phyloP scores from a whole-genome alignment of 192 early-diverging fungal species.

The Coemansia sp. region DNA sequence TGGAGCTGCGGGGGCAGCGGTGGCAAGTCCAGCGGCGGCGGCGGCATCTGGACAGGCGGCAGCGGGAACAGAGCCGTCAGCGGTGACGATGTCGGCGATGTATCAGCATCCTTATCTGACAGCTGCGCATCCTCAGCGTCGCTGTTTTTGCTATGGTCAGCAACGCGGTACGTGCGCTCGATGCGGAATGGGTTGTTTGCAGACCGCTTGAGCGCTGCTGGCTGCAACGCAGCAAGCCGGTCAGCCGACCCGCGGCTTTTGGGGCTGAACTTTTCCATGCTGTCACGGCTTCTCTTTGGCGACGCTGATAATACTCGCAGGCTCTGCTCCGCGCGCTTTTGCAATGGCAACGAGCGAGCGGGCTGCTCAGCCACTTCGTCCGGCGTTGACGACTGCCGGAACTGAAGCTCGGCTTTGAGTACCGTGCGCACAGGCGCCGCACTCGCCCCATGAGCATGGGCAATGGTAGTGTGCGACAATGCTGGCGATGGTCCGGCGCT shows the following conservation, averaged over 20 bases:
- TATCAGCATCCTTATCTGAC: slow-evolving; percentile 18
- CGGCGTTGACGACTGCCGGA: slow-evolving; percentile 22
- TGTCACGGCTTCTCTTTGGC: slow-evolving; percentile 34
- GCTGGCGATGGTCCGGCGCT: slow-evolving; percentile 9
- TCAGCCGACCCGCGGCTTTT: slow-evolving; percentile 38
- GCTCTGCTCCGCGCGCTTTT: slow-evolving; percentile 38
- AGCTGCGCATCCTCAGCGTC: slow-evolving; percentile 16
- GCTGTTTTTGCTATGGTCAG: slow-evolving; percentile 35
- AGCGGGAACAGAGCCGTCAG: slow-evolving; percentile 27
- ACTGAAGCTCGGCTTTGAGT: slow-evolving; percentile 50
- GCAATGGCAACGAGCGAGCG: slow-evolving; percentile 34
- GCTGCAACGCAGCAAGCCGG: slow-evolving; percentile 25
- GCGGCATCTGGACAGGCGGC: slow-evolving; percentile 43
- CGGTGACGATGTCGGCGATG: slow-evolving; percentile 40
- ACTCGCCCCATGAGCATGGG: neutral
- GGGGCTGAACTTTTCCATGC: slow-evolving; percentile 41
- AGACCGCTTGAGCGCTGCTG: slow-evolving; percentile 17
- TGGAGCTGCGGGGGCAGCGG: slow-evolving; percentile 44
- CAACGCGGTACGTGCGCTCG: slow-evolving; percentile 44
- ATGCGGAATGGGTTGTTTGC: slow-evolving; percentile 35
- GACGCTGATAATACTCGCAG: slow-evolving; percentile 14
- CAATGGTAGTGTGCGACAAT: neutral
- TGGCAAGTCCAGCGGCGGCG: slow-evolving; percentile 41
- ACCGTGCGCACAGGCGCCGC: slow-evolving; percentile 29
- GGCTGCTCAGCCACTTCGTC: slow-evolving; percentile 11